Conservation (phyloP, 2,329 filamentous ascomycete genomes). For the Diaporthe amygdali region DNA sequence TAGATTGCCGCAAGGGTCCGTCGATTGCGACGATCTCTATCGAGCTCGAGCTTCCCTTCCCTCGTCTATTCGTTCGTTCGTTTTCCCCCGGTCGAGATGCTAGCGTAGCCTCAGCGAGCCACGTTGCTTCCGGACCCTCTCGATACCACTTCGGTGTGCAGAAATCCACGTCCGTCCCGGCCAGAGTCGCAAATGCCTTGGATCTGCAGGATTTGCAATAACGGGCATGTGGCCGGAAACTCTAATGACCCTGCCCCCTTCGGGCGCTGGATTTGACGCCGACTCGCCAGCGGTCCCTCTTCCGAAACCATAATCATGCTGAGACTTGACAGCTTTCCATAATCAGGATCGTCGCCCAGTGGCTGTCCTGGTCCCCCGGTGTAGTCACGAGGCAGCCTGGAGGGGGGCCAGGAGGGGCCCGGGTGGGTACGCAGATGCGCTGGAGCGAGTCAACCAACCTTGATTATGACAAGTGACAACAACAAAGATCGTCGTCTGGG, state of each 20-base stretch:
- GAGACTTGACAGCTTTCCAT: conserved; percentile 11
- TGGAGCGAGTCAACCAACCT: conserved; percentile 10
- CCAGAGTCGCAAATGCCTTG: neutral
- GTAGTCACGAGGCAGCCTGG: neutral
- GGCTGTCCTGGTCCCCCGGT: conserved; percentile 1
- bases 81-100: conserved; percentile 5
- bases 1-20: conserved; percentile 12
- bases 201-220: conserved; percentile 17
- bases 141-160: conserved; percentile 1
- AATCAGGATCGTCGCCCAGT: conserved; percentile 3
- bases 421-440: neutral
- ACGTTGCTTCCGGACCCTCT: conserved; percentile 4
- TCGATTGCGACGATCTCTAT: conserved; percentile 15
- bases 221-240: conserved; percentile 11
- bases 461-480: conserved; percentile 16
- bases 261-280: conserved; percentile 7
- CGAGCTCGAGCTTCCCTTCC: neutral
- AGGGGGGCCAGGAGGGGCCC: conserved; percentile 1
- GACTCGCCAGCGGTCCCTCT: conserved; percentile 9
- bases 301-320: conserved; percentile 13
- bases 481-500: conserved; percentile 1
- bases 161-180: neutral
- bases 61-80: neutral
- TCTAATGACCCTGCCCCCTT: neutral
- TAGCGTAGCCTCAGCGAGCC: conserved; percentile 11